phyloP scores from a whole-genome alignment of 2,329 filamentous ascomycete genomes.

The Didymella lethalis region DNA sequence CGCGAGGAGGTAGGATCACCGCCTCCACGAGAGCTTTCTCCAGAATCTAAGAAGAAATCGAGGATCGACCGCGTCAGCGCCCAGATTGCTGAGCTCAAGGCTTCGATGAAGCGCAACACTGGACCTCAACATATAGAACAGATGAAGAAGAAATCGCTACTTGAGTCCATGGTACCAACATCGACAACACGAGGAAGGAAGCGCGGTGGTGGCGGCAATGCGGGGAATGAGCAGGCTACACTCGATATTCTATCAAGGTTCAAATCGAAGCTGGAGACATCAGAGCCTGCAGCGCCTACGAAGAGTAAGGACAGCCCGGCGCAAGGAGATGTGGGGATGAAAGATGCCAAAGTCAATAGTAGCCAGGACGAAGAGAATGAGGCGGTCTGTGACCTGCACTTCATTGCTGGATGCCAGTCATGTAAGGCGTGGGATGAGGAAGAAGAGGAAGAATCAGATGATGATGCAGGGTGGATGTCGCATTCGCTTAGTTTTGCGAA shows the following conservation, averaged over 20 bases:
- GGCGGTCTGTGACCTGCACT: constrained; percentile 87
- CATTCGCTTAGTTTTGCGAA: constrained; percentile 87
- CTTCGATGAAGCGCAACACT: constrained; percentile 75
- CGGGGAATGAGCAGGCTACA: constrained; percentile 59
- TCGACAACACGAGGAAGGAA: constrained; percentile 76
- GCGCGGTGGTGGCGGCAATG: constrained; percentile 66
- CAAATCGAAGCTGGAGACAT: constrained; percentile 71
- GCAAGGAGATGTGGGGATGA: constrained; percentile 30
- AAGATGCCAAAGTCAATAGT: constrained; percentile 9
- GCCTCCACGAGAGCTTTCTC: constrained; percentile 51
- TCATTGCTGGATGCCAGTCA: constrained; percentile 93
- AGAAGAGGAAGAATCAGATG: constrained; percentile 65
- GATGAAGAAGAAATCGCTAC: constrained; percentile 64
- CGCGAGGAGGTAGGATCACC: constrained; percentile 32
- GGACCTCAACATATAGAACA: constrained; percentile 43
- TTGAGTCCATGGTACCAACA: constrained; percentile 78
- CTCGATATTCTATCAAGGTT: constrained; percentile 80
- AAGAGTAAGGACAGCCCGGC: constrained; percentile 42
- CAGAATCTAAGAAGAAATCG: constrained; percentile 49
- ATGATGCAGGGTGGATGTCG: constrained; percentile 78
- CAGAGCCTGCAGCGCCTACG: constrained; percentile 46
- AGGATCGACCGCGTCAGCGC: constrained; percentile 75
- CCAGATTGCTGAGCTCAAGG: constrained; percentile 81
- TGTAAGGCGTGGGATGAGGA: constrained; percentile 86
- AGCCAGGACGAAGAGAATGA: constrained; percentile 43